Percentiles rank a stretch among this genome's conserved stretches.
Conservation (phyloP, 768 basidiomycete genomes). For the Phanerodontia chrysosporium region DNA sequence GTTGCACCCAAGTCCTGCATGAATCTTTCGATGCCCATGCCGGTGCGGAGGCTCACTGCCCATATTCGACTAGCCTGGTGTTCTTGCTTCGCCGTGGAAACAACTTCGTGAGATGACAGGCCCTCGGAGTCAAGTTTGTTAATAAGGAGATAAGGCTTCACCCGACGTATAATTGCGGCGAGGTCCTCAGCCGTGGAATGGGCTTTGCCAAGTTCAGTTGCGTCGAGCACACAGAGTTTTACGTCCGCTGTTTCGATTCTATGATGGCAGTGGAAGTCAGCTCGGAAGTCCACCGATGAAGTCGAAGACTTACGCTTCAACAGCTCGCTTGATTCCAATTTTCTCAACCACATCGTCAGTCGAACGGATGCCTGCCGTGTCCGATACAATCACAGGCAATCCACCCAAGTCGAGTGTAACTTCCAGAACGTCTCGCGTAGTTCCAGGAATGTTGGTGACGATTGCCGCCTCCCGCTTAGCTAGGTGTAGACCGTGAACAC, state of each 20-base stretch:
- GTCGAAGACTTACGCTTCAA: constrained; percentile 48
- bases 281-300: background rate
- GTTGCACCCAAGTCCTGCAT: constrained; percentile 35
- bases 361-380: constrained; percentile 80
- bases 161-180: background rate
- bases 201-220: background rate
- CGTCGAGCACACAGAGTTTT: constrained; percentile 66
- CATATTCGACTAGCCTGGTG: constrained; percentile 35
- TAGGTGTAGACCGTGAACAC: constrained; percentile 30
- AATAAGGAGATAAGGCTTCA: constrained; percentile 48
- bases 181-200: background rate
- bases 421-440: constrained; percentile 84
- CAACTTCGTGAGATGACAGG: background rate
- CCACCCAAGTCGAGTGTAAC: constrained; percentile 87
- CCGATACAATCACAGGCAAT: constrained; percentile 72
- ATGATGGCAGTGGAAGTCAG: background rate
- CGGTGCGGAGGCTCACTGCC: constrained; percentile 58
- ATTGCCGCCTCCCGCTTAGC: constrained; percentile 88
- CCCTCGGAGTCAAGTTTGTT: constrained; percentile 69
- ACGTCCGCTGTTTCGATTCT: constrained; percentile 69
- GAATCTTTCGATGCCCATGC: constrained; percentile 55
- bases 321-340: constrained; percentile 78
- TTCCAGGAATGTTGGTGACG: constrained; percentile 83
- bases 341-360: constrained; percentile 70
- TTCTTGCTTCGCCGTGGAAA: background rate